Evolutionary conservation across 2,329 filamentous ascomycete genomes (phyloP).

Genomic region (Penicillium expansum): DNA sequence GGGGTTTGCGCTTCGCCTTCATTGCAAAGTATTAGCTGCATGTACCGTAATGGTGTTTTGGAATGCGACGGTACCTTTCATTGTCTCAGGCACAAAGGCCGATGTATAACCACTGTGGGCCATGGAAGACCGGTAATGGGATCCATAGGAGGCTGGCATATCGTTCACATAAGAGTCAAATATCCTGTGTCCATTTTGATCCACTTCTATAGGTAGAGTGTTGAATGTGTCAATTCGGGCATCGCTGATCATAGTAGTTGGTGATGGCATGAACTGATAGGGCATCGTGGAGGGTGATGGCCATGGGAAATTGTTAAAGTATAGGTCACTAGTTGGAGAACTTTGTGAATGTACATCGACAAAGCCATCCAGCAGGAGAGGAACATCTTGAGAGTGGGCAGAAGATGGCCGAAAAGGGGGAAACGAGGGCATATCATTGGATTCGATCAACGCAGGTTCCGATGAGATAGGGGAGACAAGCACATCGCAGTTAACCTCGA

Average conservation of each 20-base stretch:
- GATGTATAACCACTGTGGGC: constrained; percentile 41
- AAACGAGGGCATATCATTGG: not conserved
- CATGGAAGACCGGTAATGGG: constrained; percentile 32
- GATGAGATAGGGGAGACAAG: not conserved
- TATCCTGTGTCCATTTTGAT: constrained; percentile 31
- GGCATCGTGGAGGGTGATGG: constrained; percentile 19
- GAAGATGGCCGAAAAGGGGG: constrained; percentile 7
- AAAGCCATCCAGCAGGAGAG: not conserved
- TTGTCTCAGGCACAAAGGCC: constrained; percentile 42
- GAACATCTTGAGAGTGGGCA: not conserved
- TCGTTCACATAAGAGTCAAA: constrained; percentile 44
- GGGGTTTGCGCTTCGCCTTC: constrained; percentile 31
- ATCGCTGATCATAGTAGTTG: constrained; percentile 36
- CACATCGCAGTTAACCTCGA: not conserved
- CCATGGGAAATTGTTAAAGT: constrained; percentile 12
- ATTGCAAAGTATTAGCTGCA: constrained; percentile 38
- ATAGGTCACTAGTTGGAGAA: constrained; percentile 10
- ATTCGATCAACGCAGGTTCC: not conserved
- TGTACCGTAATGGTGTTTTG: constrained; percentile 42
- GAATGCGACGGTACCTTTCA: constrained; percentile 40
- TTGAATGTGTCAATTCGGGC: constrained; percentile 41
- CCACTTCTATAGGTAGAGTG: constrained; percentile 33
- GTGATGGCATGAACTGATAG: constrained; percentile 22
- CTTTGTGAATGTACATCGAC: constrained; percentile 2
- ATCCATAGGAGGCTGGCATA: constrained; percentile 41